A percentile compares a stretch with the other conserved stretches of the same genome.
These are phyloP conservation scores for Bacterosira constricta DNA, from an alignment of 108 stramenopile genomes.

Conservation along the genomic window DNA sequence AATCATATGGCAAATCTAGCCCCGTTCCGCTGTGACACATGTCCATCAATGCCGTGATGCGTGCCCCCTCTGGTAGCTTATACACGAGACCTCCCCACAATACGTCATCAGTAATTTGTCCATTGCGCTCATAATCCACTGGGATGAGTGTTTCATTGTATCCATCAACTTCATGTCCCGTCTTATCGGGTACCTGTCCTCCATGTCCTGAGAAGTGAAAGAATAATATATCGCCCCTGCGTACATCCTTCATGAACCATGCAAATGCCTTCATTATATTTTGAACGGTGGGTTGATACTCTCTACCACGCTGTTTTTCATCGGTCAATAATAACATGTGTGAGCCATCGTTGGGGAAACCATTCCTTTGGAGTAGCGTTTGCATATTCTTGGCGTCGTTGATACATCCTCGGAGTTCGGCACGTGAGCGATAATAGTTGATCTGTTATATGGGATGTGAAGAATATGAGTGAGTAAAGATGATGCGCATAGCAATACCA, in stretches of 20 bases:
- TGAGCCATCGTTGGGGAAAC: conserved; percentile 45
- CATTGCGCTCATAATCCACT: conserved; percentile 68
- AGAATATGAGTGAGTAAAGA: too few species aligned
- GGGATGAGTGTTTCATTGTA: conserved; percentile 89
- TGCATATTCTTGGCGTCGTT: conserved; percentile 74
- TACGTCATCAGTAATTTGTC: conserved; percentile 75
- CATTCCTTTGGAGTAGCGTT: conserved; percentile 28
- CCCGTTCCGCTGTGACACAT: conserved; percentile 93
- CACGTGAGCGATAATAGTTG: conserved; percentile 71
- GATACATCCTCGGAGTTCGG: conserved; percentile 66
- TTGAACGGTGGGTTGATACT: conserved; percentile 41
- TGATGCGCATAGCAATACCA: too few species aligned
- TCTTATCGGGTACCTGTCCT: conserved; percentile 61
- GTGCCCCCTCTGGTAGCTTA: conserved; percentile 71
- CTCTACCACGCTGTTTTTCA: conserved; percentile 31
- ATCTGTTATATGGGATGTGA: too few species aligned
- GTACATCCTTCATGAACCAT: conserved; percentile 47
- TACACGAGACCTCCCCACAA: conserved; percentile 71
- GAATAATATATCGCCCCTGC: conserved; percentile 44
- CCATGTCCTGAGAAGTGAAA: conserved; percentile 72
- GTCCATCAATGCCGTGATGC: conserved; percentile 74
- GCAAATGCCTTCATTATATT: conserved; percentile 60
- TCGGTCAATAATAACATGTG: conserved; percentile 66
- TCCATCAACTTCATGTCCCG: conserved; percentile 75
- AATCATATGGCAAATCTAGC: conserved; percentile 77